Conservation (phyloP, 2,329 filamentous ascomycete species). For the Zymoseptoria ardabiliae region DNA sequence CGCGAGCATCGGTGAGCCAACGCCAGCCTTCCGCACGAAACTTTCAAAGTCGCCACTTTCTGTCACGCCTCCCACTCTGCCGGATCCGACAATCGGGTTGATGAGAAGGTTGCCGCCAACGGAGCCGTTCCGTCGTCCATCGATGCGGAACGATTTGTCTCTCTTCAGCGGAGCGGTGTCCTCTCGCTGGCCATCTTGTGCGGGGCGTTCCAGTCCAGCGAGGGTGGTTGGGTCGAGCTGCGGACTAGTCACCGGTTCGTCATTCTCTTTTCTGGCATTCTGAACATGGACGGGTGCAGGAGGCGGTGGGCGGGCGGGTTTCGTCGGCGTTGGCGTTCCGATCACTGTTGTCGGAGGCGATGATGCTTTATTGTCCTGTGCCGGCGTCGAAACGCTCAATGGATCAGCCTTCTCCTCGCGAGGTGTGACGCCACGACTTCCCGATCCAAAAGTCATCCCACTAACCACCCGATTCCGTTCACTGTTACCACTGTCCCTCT, state of each 20-base stretch:
- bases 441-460: constrained; percentile 16
- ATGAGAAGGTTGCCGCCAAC: not conserved
- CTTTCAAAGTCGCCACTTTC: constrained; percentile 7
- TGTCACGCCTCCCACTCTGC: not conserved
- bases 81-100: not conserved
- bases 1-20: not conserved
- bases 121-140: constrained; percentile 4
- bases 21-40: constrained; percentile 5
- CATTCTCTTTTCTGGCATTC: not conserved
- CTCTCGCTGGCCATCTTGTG: not conserved
- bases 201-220: not conserved
- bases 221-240: not conserved
- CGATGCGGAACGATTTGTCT: not conserved
- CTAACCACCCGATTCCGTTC: constrained; percentile 19
- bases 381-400: not conserved
- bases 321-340: not conserved
- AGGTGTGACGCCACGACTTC: not conserved
- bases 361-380: not conserved
- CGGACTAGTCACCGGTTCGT: not conserved
- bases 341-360: not conserved
- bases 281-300: not conserved
- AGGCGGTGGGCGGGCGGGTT: not conserved
- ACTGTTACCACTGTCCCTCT: constrained; percentile 19
- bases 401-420: not conserved
- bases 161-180: not conserved